Evolutionary conservation across 768 basidiomycete species (phyloP), one percentile per base, ranked within the genome.

Genomic region (Albatrellus ellisii): DNA sequence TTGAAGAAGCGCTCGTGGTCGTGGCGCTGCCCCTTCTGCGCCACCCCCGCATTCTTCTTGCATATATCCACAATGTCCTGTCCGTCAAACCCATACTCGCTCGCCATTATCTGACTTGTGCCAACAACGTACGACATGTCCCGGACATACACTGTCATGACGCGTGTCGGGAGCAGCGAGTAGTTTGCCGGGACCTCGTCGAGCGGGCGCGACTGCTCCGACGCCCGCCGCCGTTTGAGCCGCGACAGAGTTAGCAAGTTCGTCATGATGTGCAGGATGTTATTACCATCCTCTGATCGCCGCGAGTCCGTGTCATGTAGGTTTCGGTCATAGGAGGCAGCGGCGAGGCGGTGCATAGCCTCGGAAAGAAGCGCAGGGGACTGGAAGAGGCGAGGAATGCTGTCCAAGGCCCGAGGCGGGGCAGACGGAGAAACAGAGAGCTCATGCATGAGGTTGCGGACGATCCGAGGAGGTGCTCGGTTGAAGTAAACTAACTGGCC

Each of bases 401-500:
- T 35, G 14, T 62, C 58, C 18, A 33, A 34, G 3, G 44, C 26
- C 2, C 48, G 56, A 4, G 60, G 41, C 6, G 51, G 40, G 5
- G 60, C 39, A 6, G 52, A 42, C 4, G 55, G 34, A 14, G 72
- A 70, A 28, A 64, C 56, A 3, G 70, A 67, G 11, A 70, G 43
- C 21, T 70, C 69, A 48, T 72, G 63, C 37, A 70, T 55, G 10
- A 66, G 59, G 39, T 75, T 75, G n/a, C 73, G 72, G 7, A 84
- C 75, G 43, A 82, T 72, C 12, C 81, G 72, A 15, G 77, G 79
- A 2, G 82, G 77, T 3, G 79, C 74, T 34, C 79, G 73, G 63
- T 85, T 91, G 62, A 94, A 91, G 55, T 79, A 87, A 0, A 92
- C 73, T 1, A 94, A 63, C 62, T 90, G 79, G 37, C 88, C 90